Evolutionary conservation across 2,329 filamentous ascomycete genomes (phyloP), one percentile per base, ranked within the genome.

Genomic region (Phialophora expanda): DNA sequence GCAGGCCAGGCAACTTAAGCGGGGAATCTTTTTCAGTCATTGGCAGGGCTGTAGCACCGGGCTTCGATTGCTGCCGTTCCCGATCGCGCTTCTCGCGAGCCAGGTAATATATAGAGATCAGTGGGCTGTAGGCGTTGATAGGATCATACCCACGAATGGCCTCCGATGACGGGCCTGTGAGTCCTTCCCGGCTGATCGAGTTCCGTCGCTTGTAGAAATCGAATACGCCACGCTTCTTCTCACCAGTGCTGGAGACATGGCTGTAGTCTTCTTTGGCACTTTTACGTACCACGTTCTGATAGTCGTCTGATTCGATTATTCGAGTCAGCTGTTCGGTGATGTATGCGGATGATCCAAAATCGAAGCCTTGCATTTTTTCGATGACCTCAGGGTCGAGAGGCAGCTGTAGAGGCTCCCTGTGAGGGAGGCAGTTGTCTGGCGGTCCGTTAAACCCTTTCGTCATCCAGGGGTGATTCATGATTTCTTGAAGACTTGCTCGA

Each of bases 151-250:
- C 93, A 70, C 92, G 88, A 20, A 98, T 83, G 3, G 90, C 91
- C 76, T 99, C 95, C 1, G 88, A 87, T 59, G 94, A 98, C n/a
- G 91, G 89, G 1, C 89, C 89, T 4, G 85, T 85, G 69, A 99
- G 81, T 2, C 93, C 97, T 75, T 98, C 95, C 70, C 91, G 87
- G 77, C 95, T 98, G 61, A 87, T 89, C 0, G 94, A 98, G 75
- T 93, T 97, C 66, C 93, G 87, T 71, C 95, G 86, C 79, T 97
- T 97, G 80, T 98, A 99, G 75, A 99, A 98, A 75, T 97, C 94
- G 72, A 98, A 97, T 70, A 97, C 94, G 9, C 92, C 91, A 62
- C 94, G 88, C 75, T 88, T 90, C 81, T 93, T 96, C 78, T 97
- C 93, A n/a, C 84, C 81, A 17, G 87, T 75, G 80, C 88, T 76